Evolutionary conservation across 2,329 filamentous ascomycete species (phyloP).

Genomic region (Knufia petricola): DNA sequence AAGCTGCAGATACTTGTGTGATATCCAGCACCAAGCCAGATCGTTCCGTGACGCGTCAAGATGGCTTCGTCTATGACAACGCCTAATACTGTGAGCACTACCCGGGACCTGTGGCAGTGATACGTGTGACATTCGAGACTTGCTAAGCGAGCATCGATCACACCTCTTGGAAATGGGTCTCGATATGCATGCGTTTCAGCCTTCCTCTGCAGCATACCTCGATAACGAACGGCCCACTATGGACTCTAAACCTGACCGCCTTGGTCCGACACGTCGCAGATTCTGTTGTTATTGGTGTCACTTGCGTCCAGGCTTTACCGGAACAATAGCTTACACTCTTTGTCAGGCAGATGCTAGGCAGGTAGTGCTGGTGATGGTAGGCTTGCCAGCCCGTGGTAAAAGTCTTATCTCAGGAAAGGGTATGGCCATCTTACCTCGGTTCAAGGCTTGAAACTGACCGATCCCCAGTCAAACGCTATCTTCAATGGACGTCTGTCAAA

Average conservation of each 20-base stretch:
- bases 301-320: neutral
- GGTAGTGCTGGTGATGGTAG: constrained; percentile 98
- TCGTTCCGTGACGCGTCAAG: neutral
- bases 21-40: neutral
- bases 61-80: constrained; percentile 8
- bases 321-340: constrained; percentile 12
- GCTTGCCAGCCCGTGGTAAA: constrained; percentile 89
- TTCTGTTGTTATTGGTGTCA: neutral
- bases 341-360: constrained; percentile 77
- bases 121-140: neutral
- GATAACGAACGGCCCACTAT: neutral
- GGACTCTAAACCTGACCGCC: neutral
- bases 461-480: constrained; percentile 69
- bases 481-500: constrained; percentile 91
- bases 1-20: neutral
- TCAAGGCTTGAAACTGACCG: constrained; percentile 1
- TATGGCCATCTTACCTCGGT: constrained; percentile 30
- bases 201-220: neutral
- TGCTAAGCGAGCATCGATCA: neutral
- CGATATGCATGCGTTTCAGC: neutral
- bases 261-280: neutral
- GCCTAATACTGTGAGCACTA: constrained; percentile 5
- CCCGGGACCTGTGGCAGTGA: neutral
- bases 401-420: constrained; percentile 96
- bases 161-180: constrained; percentile 8